Evolutionary conservation across 768 basidiomycete species (phyloP).

Genomic region (Trametes meyenii): DNA sequence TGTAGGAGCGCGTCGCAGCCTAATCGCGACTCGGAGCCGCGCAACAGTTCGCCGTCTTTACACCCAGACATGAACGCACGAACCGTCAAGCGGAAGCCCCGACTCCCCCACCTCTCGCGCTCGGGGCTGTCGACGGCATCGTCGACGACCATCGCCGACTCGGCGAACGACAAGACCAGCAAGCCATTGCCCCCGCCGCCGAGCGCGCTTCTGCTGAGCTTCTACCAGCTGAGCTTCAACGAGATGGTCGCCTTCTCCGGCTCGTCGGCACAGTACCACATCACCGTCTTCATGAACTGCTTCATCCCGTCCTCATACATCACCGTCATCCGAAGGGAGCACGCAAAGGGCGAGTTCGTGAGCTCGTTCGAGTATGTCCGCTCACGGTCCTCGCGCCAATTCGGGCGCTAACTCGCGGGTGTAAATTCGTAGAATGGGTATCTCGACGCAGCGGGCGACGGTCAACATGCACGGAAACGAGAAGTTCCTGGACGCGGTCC

Average conservation of each 20-base stretch:
- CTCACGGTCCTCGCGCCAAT: background rate
- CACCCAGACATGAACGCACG: constrained; percentile 4
- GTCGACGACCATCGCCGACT: background rate
- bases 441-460: constrained; percentile 23
- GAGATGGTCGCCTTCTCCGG: constrained; percentile 23
- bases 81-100: constrained; percentile 8
- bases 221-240: constrained; percentile 24
- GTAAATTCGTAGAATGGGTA: constrained; percentile 26
- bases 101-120: constrained; percentile 2
- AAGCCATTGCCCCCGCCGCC: constrained; percentile 10
- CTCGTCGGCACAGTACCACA: constrained; percentile 40
- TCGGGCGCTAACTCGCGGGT: too few species aligned
- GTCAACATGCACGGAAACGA: constrained; percentile 26
- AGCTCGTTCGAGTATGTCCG: constrained; percentile 51
- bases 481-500: constrained; percentile 25
- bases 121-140: constrained; percentile 3
- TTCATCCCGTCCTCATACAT: constrained; percentile 53
- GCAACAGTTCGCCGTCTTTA: background rate
- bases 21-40: too few species aligned
- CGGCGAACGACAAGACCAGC: background rate
- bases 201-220: constrained; percentile 14
- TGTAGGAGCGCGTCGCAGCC: too few species aligned
- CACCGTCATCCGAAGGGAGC: constrained; percentile 45
- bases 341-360: constrained; percentile 46
- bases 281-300: constrained; percentile 51